Evolutionary conservation across 2,329 filamentous ascomycete species (phyloP), one percentile per base, ranked within the genome.

Genomic region (Hyphodiscus sp.): DNA sequence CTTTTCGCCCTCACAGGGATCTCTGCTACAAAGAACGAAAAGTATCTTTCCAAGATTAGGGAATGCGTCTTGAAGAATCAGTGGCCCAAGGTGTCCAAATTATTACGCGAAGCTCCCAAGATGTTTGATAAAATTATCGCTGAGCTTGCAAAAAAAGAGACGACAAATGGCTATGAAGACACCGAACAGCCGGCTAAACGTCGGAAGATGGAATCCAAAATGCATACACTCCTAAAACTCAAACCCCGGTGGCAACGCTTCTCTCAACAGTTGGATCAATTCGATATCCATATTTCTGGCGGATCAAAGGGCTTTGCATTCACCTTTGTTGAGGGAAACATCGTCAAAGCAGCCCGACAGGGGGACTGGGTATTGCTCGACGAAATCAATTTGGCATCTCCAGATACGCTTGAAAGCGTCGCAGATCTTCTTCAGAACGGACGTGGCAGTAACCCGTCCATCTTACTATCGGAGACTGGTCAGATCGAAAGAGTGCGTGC

Each of bases 341-440:
- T 99, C 58, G 87, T 99, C 53, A 95, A 95, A 71, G 94, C 95
- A n/a, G 85, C 92, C 20, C 81, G 92, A 42, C 96, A 96, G 65
- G 94, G 94, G 8, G 91, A 96, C 69, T 99, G 94, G 94, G 87
- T 99, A 26, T 78, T 99, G 18, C 78, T 97, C 23, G 94, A 99
- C 67, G 94, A 99, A 70, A 95, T 99, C 65, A 99, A 99, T 67
- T 74, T 99, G 57, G 94, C 94, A 6, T 92, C 92, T 0, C 86
- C 94, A 0, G 95, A 99, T 67, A 97, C 94, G 0, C 74, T 99
- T 3, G 94, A 99, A 70, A 91, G 91, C 58, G 88, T 99, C 54
- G 87, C 90, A 4, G 92, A 96, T 70, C 77, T 99, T 9, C 76
- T 99, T 50, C 79, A 85, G 54, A 84, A 86, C 50, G 88, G 88